Conservation (phyloP, 2,329 filamentous ascomycete species). For the Stemphylium vesicarium region DNA sequence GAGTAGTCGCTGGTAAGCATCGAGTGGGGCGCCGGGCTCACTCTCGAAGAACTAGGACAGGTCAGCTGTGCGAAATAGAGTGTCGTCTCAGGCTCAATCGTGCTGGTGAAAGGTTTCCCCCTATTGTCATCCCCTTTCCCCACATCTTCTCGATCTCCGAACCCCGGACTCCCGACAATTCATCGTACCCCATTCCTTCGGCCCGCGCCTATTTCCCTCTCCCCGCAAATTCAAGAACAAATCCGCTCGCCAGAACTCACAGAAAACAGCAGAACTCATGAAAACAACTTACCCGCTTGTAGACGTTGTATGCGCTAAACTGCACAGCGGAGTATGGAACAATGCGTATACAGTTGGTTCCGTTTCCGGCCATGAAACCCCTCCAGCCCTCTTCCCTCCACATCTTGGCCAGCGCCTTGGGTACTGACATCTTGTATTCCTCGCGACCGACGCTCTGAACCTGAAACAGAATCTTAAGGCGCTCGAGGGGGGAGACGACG, state of each 20-base stretch:
- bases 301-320: slow-evolving; percentile 97
- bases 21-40: slow-evolving; percentile 74
- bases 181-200: background rate
- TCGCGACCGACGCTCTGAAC: slow-evolving; percentile 88
- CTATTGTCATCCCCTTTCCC: background rate
- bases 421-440: slow-evolving; percentile 92
- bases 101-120: background rate
- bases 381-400: slow-evolving; percentile 96
- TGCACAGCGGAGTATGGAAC: slow-evolving; percentile 98
- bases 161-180: background rate
- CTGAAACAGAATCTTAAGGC: slow-evolving; percentile 97
- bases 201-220: background rate
- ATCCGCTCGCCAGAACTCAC: background rate
- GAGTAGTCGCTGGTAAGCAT: slow-evolving; percentile 75
- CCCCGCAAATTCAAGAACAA: slow-evolving; percentile 3
- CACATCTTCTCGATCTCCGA: background rate
- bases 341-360: slow-evolving; percentile 97
- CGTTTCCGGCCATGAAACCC: slow-evolving; percentile 97
- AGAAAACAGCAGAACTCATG: background rate
- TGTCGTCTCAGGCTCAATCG: background rate
- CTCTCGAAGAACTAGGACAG: slow-evolving; percentile 73
- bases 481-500: slow-evolving; percentile 93
- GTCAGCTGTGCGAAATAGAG: slow-evolving; percentile 17
- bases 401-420: slow-evolving; percentile 90
- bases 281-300: slow-evolving; percentile 75